Conservation (phyloP, 2,329 filamentous ascomycete genomes). For the Colletotrichum agaves region DNA sequence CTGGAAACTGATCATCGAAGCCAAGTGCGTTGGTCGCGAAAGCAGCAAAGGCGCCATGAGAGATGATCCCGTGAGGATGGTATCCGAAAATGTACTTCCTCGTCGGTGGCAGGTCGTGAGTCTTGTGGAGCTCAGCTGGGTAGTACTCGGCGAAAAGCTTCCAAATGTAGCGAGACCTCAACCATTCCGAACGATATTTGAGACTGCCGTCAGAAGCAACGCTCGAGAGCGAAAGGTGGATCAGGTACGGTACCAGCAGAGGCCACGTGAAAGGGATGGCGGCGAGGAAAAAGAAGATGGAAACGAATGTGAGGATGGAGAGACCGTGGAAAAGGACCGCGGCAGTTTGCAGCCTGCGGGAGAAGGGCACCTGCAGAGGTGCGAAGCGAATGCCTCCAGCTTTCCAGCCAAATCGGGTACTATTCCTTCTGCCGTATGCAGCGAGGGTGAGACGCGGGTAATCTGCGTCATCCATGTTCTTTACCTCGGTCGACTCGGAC, state of each 20-base stretch:
- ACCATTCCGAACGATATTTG: slow-evolving; percentile 76
- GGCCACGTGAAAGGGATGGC: slow-evolving; percentile 95
- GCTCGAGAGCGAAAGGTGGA: slow-evolving; percentile 85
- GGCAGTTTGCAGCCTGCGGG: slow-evolving; percentile 79
- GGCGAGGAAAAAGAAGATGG: slow-evolving; percentile 89
- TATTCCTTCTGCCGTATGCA: slow-evolving; percentile 21
- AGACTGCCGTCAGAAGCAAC: slow-evolving; percentile 81
- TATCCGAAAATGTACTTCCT: slow-evolving; percentile 98
- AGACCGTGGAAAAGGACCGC: slow-evolving; percentile 80
- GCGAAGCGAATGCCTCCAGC: slow-evolving; percentile 80
- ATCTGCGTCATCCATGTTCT: slow-evolving; percentile 28
- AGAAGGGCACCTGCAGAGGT: slow-evolving; percentile 78
- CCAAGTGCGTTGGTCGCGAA: slow-evolving; percentile 92
- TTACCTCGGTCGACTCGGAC: slow-evolving; percentile 21
- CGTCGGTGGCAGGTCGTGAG: slow-evolving; percentile 79
- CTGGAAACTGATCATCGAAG: slow-evolving; percentile 88
- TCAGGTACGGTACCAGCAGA: slow-evolving; percentile 76
- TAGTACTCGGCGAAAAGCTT: slow-evolving; percentile 93
- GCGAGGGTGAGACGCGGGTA: slow-evolving; percentile 35
- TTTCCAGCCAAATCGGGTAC: slow-evolving; percentile 47
- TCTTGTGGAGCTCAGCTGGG: slow-evolving; percentile 88
- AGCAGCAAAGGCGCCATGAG: slow-evolving; percentile 91
- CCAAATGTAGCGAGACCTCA: slow-evolving; percentile 82
- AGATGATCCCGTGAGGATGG: slow-evolving; percentile 97
- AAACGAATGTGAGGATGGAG: slow-evolving; percentile 75